Base-by-base conservation (phyloP, 2,329 filamentous ascomycete genomes). In the Epichloe scottii region DNA sequence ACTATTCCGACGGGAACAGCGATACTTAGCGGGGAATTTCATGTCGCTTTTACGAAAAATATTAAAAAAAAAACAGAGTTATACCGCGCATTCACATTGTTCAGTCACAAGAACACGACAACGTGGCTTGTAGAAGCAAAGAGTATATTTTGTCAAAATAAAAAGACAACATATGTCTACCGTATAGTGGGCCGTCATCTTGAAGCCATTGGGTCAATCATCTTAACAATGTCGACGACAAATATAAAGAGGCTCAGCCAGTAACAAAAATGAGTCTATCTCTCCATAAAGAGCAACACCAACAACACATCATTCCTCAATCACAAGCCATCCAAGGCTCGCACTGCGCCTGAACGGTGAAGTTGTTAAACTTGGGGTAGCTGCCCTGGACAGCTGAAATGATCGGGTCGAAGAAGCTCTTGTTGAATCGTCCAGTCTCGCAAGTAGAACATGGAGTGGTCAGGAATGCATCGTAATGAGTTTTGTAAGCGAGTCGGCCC, bases 291-390 rank as follows among this genome's bases (percentile, higher is more conserved):
- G 30, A 49, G 26, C 23, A 39, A 45, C 21, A 37, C 17, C 12
- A 50, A 23, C 40, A 33, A 7, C 11, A 37, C 35, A 21, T 7
- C 21, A 11, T 17, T 35, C n/a, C 19, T 60, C 57, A 66, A 41
- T 53, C 48, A 48, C 67, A 69, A 17, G 60, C 65, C 58, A 68
- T 67, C 67, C 67, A 69, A 15, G 67, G 67, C 30, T 62, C 59
- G 46, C 67, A 69, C 49, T 68, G 60, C 5, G 65, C 67, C 50
- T 69, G 59, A 6, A 70, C 58, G 26, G 60, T 64, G 52, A 68
- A 69, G 49, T 63, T 66, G 55, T 65, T 64, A 55, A 65, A 70
- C 12, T 58, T 55, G n/a, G 68, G 67, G 42, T 67, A 70, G 33
- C 64, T 69, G 7, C 61, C 66, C 54, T 69, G 60, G 48, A 69